Conservation (phyloP, 2,329 filamentous ascomycete genomes). For the Phyllosticta capitalensis region DNA sequence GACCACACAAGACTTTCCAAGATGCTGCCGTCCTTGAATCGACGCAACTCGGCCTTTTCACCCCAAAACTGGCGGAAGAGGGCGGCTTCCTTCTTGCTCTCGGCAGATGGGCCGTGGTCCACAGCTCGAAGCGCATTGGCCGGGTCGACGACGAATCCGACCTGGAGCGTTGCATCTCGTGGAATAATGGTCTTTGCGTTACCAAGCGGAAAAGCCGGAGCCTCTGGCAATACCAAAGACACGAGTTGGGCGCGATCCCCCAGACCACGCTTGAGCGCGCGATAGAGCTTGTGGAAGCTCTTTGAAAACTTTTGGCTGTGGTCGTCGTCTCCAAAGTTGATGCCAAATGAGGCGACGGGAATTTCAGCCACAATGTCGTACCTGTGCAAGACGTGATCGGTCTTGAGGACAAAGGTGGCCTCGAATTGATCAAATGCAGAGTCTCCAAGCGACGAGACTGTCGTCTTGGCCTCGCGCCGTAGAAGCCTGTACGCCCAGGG, state of each 20-base stretch:
- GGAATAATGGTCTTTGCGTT: slow-evolving; percentile 17
- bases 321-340: slow-evolving; percentile 18
- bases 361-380: slow-evolving; percentile 46
- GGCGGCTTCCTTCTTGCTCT: slow-evolving; percentile 73
- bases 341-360: slow-evolving; percentile 23
- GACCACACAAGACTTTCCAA: slow-evolving; percentile 85
- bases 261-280: slow-evolving; percentile 59
- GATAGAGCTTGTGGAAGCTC: slow-evolving; percentile 51
- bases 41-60: slow-evolving; percentile 79
- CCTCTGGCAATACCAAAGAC: slow-evolving; percentile 22
- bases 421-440: slow-evolving; percentile 71
- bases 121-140: slow-evolving; percentile 64
- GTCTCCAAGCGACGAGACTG: slow-evolving; percentile 66
- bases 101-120: slow-evolving; percentile 79
- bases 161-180: slow-evolving; percentile 37
- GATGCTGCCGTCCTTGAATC: slow-evolving; percentile 93
- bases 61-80: slow-evolving; percentile 91
- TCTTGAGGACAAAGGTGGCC: slow-evolving; percentile 64
- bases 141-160: slow-evolving; percentile 65
- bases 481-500: slow-evolving; percentile 70
- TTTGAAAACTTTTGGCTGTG: slow-evolving; percentile 20
- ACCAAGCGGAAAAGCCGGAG: slow-evolving; percentile 28
- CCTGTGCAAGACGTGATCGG: slow-evolving; percentile 41
- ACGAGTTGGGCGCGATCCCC: slow-evolving; percentile 65
- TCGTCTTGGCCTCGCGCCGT: slow-evolving; percentile 63